Base-by-base conservation (phyloP, 176 grass and related monocot genomes). In the Cocos nucifera region DNA sequence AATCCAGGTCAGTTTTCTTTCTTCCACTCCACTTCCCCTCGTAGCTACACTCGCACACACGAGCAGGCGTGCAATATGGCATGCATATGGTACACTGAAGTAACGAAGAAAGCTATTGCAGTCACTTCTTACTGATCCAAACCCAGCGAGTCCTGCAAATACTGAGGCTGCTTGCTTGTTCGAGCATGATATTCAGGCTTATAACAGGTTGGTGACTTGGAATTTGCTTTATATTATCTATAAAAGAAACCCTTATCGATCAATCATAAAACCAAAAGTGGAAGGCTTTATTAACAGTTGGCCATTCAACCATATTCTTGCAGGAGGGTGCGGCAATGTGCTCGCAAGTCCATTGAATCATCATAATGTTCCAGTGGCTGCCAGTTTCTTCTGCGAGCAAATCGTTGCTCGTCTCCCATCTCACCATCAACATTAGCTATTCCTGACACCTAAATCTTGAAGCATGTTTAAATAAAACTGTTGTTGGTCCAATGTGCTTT, bases 81-180 rank as follows among this genome's bases (percentile, higher is more conserved):
- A 1, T 35, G 32, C 10, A 35, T 35, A 4, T 35, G 8, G 32
- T 9, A 35, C 32, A 35, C 32, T 35, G 32, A 35, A 35, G 32
- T 35, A 35, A 35, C 6, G 6, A 35, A 35, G 5, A 35, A 35
- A 28, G 19, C 12, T 26, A 44, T 16, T 12, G 18, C 51, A 78
- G 51, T 78, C 69, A 24, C 51, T 78, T 73, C 58, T 83, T 3
- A 69, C 80, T 57, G 69, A 73, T 26, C 74, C 62, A 48, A 69
- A 73, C 32, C 69, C 75, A 25, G 29, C 57, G 55, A 74, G 58
- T 28, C 69, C 63, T 16, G 70, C 54, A 70, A 83, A 74, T 39
- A 24, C 64, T 15, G 75, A 78, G 22, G 66, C 75, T 12, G 75
- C 65, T 63, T 65, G 64, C 21, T 63, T 70, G 54, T 70, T 78